Conservation (phyloP, 306 rosid species). For the Albizia julibrissin region DNA sequence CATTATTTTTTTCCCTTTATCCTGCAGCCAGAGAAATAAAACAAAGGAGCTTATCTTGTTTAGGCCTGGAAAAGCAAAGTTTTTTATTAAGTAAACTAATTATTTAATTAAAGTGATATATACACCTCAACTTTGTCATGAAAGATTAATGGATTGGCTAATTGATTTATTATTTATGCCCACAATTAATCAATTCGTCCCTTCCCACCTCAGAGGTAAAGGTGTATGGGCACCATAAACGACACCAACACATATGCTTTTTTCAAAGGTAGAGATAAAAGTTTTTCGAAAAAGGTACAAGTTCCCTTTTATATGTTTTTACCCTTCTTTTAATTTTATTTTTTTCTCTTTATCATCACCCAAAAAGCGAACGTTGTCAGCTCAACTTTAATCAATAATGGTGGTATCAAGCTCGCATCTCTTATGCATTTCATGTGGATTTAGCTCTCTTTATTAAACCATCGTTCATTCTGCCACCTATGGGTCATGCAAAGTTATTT, state of each 20-base stretch:
- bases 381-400: constrained; percentile 42
- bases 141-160: constrained; percentile 20
- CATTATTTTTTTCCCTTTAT: neutral
- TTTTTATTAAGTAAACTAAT: constrained; percentile 17
- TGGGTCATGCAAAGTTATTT: constrained; percentile 17
- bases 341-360: constrained; percentile 30
- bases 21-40: neutral
- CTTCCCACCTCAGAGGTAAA: constrained; percentile 39
- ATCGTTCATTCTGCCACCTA: constrained; percentile 27
- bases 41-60: constrained; percentile 34
- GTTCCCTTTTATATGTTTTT: constrained; percentile 10
- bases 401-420: constrained; percentile 24
- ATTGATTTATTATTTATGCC: constrained; percentile 1
- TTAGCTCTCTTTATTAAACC: constrained; percentile 12
- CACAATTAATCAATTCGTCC: constrained; percentile 22
- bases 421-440: constrained; percentile 29
- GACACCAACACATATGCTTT: constrained; percentile 30
- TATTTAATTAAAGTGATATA: constrained; percentile 31
- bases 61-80: constrained; percentile 32
- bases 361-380: constrained; percentile 19
- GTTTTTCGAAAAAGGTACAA: constrained; percentile 27
- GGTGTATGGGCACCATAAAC: constrained; percentile 37
- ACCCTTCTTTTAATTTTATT: neutral
- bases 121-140: constrained; percentile 23
- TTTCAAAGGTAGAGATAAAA: constrained; percentile 42